A percentile compares a stretch with the other conserved stretches of the same genome.
Conservation (phyloP, 2,329 filamentous ascomycete genomes). For the Gliomastix tumulicola region DNA sequence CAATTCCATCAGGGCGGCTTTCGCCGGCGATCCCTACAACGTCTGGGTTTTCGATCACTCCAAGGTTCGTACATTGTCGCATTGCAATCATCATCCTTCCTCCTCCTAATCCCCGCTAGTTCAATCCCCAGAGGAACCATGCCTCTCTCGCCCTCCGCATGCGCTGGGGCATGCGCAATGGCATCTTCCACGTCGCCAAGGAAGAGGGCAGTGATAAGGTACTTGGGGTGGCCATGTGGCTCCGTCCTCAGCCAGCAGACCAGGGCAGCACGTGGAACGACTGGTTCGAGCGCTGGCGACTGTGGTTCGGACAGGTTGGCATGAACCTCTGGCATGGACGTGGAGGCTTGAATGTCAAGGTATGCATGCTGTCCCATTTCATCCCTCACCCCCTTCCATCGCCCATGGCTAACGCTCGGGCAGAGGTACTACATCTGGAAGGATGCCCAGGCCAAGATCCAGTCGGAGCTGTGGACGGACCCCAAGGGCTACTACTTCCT, state of each 20-base stretch:
- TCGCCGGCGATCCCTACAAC: slow-evolving; percentile 61
- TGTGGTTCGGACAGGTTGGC: slow-evolving; percentile 57
- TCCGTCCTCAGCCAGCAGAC: slow-evolving; percentile 44
- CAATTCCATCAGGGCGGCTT: slow-evolving; percentile 45
- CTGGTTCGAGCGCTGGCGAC: slow-evolving; percentile 57
- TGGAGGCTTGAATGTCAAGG: slow-evolving; percentile 58
- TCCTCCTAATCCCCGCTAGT: too few species aligned
- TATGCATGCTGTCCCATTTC: slow-evolving; percentile 12
- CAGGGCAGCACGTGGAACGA: slow-evolving; percentile 50
- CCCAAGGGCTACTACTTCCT: slow-evolving; percentile 67
- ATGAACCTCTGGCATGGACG: slow-evolving; percentile 65
- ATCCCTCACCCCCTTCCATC: neutral
- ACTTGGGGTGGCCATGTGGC: slow-evolving; percentile 68
- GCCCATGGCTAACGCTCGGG: neutral
- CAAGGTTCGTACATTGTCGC: slow-evolving; percentile 27
- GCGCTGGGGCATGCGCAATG: slow-evolving; percentile 63
- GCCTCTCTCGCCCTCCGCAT: slow-evolving; percentile 59
- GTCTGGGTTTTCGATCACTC: slow-evolving; percentile 55
- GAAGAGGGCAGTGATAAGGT: slow-evolving; percentile 46
- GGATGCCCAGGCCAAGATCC: slow-evolving; percentile 52
- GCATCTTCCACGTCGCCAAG: slow-evolving; percentile 63
- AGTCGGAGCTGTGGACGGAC: slow-evolving; percentile 57
- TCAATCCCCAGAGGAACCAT: slow-evolving; percentile 52
- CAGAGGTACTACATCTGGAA: slow-evolving; percentile 70
- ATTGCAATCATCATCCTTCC: neutral